phyloP scores from a whole-genome alignment of 495 filamentous ascomycete species.

The Hypoxylon lenormandii region DNA sequence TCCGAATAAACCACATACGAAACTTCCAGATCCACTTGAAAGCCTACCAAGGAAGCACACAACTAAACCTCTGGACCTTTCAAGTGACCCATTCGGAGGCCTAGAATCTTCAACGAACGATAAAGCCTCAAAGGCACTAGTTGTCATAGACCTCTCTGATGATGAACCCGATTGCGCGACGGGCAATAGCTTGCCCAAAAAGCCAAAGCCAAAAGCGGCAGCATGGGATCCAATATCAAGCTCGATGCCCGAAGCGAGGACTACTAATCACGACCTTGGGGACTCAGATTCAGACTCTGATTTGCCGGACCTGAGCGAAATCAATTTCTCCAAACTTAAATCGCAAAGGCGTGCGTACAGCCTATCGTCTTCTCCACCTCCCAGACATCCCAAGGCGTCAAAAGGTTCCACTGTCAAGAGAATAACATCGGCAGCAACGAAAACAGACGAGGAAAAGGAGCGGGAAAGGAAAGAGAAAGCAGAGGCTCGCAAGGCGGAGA shows the following conservation, averaged over 20 bases:
- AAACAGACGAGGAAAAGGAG: constrained; percentile 53
- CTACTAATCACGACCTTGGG: constrained; percentile 30
- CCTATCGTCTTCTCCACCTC: constrained; percentile 38
- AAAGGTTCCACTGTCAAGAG: constrained; percentile 24
- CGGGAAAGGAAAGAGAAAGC: constrained; percentile 54
- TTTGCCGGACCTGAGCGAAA: constrained; percentile 55
- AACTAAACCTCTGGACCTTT: constrained; percentile 26
- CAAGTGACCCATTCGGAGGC: constrained; percentile 37
- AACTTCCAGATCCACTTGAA: constrained; percentile 45
- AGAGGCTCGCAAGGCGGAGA: constrained; percentile 65
- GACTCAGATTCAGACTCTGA: constrained; percentile 53
- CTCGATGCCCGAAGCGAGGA: constrained; percentile 54
- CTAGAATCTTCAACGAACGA: constrained; percentile 12
- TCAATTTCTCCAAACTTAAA: constrained; percentile 47
- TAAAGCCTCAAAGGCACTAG: constrained; percentile 11
- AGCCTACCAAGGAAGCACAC: constrained; percentile 36
- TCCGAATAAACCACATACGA: constrained; percentile 1
- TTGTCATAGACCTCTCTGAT: constrained; percentile 49
- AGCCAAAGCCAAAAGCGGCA: constrained; percentile 40
- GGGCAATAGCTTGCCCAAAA: constrained; percentile 13
- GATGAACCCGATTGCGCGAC: constrained; percentile 20
- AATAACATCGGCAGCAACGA: constrained; percentile 37
- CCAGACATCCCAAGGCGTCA: constrained; percentile 13
- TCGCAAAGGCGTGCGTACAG: constrained; percentile 17
- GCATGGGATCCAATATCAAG: constrained; percentile 65